Conservation (phyloP, 768 basidiomycete genomes). For the Cantharellus anzutake region DNA sequence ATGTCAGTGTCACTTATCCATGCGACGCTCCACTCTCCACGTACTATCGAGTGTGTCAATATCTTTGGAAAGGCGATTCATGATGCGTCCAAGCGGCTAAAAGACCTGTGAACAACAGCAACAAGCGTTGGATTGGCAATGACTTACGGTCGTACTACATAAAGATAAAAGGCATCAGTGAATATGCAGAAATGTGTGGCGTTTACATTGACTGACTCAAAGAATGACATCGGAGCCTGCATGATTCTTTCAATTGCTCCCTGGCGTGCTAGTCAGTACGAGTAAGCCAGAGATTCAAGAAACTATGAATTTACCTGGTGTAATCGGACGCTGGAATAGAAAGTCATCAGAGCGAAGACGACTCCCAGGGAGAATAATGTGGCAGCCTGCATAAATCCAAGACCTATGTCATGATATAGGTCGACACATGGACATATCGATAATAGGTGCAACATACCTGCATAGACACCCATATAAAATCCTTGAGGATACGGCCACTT, state of each 20-base stretch:
- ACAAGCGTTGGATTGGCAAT: not conserved
- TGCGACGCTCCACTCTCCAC: not conserved
- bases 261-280: conserved; percentile 3
- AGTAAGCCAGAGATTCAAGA: conserved; percentile 9
- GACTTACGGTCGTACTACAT: conserved; percentile 15
- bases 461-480: conserved; percentile 46
- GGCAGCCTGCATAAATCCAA: conserved; percentile 11
- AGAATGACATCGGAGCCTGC: conserved; percentile 43
- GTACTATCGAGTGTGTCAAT: conserved; percentile 17
- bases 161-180: conserved; percentile 34
- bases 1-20: not conserved
- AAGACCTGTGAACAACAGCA: conserved; percentile 16
- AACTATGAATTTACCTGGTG: conserved; percentile 18
- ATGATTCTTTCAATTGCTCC: conserved; percentile 36
- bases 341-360: conserved; percentile 16
- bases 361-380: conserved; percentile 4
- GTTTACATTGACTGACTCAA: conserved; percentile 48
- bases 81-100: not conserved
- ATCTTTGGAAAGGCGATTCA: conserved; percentile 10
- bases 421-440: conserved; percentile 23
- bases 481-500: conserved; percentile 19
- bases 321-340: conserved; percentile 15
- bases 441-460: conserved; percentile 19
- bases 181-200: conserved; percentile 38
- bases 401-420: conserved; percentile 10